Evolutionary conservation across 1,284 basidiomycete species (phyloP).

Genomic region (Erythrobasidium hasegawianum): DNA sequence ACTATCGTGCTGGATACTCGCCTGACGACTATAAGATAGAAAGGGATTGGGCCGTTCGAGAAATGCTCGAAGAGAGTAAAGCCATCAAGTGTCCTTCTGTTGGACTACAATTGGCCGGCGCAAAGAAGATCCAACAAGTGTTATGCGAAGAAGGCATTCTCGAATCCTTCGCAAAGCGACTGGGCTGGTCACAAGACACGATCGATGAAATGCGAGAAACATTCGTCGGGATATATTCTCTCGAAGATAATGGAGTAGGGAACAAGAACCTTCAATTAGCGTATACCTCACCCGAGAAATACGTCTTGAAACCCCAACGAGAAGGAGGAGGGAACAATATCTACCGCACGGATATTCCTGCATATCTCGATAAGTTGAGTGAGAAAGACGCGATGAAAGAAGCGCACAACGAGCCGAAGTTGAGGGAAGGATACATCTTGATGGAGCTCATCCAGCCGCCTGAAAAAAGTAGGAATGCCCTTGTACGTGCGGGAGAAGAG

Average conservation of each 20-base stretch:
- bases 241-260: constrained; percentile 51
- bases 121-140: constrained; percentile 93
- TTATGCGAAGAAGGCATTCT: constrained; percentile 70
- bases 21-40: constrained; percentile 67
- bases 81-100: constrained; percentile 94
- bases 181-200: constrained; percentile 43
- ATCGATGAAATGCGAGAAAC: constrained; percentile 60
- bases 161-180: constrained; percentile 61
- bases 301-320: constrained; percentile 91
- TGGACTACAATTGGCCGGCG: constrained; percentile 86
- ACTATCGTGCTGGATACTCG: constrained; percentile 83
- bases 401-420: constrained; percentile 37
- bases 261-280: constrained; percentile 58
- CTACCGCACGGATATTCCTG: constrained; percentile 76
- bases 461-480: constrained; percentile 61
- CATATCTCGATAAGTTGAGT: constrained; percentile 64
- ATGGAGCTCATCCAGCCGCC: constrained; percentile 88
- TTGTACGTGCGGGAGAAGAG: constrained; percentile 61
- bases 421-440: constrained; percentile 72
- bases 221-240: constrained; percentile 68
- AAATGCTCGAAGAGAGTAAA: constrained; percentile 69
- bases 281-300: constrained; percentile 54
- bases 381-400: constrained; percentile 53
- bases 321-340: constrained; percentile 98
- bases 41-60: constrained; percentile 65